These are phyloP conservation scores for Barbarea vulgaris DNA, from an alignment of 345 rosid genomes.

Conservation along the genomic window DNA sequence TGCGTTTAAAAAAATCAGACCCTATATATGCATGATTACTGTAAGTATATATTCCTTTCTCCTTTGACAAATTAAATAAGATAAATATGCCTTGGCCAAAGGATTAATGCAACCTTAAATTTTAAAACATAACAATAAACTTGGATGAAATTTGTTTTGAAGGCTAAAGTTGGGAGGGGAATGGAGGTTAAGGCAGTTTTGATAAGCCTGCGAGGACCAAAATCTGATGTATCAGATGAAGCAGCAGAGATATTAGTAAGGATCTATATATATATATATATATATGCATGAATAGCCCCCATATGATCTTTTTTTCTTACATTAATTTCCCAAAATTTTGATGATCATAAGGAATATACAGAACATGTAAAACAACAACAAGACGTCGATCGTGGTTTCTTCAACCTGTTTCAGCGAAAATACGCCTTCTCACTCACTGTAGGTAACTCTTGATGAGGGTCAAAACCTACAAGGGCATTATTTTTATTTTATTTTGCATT, in stretches of 20 bases:
- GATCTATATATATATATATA: too few relatives aligned
- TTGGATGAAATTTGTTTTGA: neutral
- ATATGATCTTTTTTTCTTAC: neutral
- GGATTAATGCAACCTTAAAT: neutral
- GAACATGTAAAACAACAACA: slow-evolving; percentile 30
- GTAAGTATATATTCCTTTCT: too few relatives aligned
- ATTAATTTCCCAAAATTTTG: neutral
- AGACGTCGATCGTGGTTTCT: slow-evolving; percentile 3
- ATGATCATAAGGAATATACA: slow-evolving; percentile 29
- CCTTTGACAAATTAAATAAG: neutral
- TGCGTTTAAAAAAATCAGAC: too few relatives aligned
- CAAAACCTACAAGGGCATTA: neutral
- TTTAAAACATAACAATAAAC: neutral
- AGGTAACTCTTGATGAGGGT: neutral
- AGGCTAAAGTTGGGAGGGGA: slow-evolving; percentile 41
- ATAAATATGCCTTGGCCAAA: neutral
- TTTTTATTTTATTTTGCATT: neutral
- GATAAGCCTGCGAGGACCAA: slow-evolving; percentile 28
- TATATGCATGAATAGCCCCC: neutral
- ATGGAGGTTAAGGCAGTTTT: slow-evolving; percentile 24
- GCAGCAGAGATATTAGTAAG: slow-evolving; percentile 42
- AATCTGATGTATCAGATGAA: slow-evolving; percentile 38
- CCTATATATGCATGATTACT: too few relatives aligned
- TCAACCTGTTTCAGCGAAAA: slow-evolving; percentile 35
- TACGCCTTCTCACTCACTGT: slow-evolving; percentile 33